phyloP scores from a whole-genome alignment of 2,329 filamentous ascomycete genomes.

The Stachybotrys chartarum region DNA sequence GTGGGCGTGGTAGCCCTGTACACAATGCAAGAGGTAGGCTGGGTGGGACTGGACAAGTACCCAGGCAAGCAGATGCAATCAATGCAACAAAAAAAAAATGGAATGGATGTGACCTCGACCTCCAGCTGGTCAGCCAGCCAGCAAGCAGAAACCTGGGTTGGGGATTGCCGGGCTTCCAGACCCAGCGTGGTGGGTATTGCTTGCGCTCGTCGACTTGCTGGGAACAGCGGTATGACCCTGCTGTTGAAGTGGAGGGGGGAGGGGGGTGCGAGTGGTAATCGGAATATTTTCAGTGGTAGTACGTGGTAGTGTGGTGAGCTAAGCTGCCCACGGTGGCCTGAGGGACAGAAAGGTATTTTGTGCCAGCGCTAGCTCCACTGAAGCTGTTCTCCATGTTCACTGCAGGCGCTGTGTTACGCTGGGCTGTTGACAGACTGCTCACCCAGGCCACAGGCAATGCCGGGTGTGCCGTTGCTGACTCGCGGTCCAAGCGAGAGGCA shows the following conservation, averaged over 20 bases:
- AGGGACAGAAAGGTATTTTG: no score
- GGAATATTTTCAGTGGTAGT: not conserved
- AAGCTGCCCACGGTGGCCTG: no score
- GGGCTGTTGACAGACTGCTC: conserved; percentile 13
- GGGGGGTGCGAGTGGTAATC: not conserved
- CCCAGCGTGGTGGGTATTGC: not conserved
- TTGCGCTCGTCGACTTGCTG: not conserved
- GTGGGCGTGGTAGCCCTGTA: not conserved
- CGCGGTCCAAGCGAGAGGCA: conserved; percentile 15
- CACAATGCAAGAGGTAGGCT: not conserved
- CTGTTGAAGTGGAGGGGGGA: not conserved
- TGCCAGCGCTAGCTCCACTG: not conserved
- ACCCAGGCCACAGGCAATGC: conserved; percentile 20
- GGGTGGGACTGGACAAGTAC: not conserved
- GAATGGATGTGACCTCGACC: not conserved
- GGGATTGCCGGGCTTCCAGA: not conserved
- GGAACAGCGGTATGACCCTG: not conserved
- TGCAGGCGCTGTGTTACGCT: no score
- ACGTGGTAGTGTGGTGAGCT: not conserved
- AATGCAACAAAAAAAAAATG: not conserved
- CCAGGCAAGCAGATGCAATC: no score
- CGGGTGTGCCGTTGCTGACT: conserved; percentile 23
- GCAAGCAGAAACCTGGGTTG: not conserved
- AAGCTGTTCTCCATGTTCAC: not conserved
- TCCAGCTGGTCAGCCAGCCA: not conserved